Conservation (phyloP, 352 stramenopile species). For the Halophytophthora polymorphica region DNA sequence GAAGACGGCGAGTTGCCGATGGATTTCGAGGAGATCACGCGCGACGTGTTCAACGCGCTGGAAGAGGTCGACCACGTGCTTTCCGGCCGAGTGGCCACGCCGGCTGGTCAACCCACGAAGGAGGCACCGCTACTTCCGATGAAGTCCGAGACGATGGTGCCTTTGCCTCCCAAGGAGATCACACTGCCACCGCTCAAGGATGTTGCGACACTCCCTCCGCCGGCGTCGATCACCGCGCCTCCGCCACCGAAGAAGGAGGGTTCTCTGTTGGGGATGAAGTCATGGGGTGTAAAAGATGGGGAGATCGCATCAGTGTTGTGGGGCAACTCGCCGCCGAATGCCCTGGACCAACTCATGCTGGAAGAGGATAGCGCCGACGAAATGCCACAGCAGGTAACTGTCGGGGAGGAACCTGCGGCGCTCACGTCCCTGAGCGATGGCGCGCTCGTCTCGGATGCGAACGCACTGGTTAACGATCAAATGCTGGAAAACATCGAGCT, state of each 20-base stretch:
- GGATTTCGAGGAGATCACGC: slow-evolving; percentile 22
- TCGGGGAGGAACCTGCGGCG: not conserved
- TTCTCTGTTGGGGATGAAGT: not conserved
- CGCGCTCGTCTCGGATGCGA: not conserved
- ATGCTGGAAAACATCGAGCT: not conserved
- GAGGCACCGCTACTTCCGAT: not conserved
- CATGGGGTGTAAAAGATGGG: not conserved
- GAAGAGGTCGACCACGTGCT: not conserved
- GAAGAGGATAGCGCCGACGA: slow-evolving; percentile 10
- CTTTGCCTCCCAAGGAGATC: too few relatives aligned
- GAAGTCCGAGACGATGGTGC: not conserved
- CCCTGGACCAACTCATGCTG: slow-evolving; percentile 13
- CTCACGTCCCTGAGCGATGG: not conserved
- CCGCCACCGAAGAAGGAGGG: not conserved
- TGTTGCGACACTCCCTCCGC: too few relatives aligned
- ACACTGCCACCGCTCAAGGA: too few relatives aligned
- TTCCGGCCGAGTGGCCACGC: not conserved
- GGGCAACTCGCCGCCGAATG: slow-evolving; percentile 5
- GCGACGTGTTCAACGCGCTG: slow-evolving; percentile 13
- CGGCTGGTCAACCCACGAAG: not conserved
- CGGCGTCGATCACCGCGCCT: not conserved
- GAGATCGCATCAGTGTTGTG: not conserved
- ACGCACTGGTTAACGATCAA: not conserved
- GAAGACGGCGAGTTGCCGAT: slow-evolving; percentile 12
- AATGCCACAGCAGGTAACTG: not conserved